These are phyloP conservation scores for Acer yangbiense DNA, from an alignment of 345 rosid genomes.

Conservation along the genomic window DNA sequence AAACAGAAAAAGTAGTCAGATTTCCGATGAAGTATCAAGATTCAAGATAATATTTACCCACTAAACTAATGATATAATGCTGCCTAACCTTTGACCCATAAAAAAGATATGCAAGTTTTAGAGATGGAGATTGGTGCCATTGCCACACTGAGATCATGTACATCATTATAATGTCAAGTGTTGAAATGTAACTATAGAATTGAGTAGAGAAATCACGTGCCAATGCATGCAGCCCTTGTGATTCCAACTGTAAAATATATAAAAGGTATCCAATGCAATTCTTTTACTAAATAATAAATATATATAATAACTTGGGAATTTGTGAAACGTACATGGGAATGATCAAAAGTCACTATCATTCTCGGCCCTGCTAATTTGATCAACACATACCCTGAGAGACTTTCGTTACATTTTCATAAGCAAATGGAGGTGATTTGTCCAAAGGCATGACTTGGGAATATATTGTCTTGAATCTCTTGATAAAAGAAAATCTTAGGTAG, in stretches of 20 bases:
- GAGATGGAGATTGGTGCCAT: slow-evolving; percentile 19
- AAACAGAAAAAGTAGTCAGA: neutral
- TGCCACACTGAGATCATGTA: neutral
- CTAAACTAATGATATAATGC: neutral
- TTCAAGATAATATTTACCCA: neutral
- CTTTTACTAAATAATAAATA: neutral
- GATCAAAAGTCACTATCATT: slow-evolving; percentile 11
- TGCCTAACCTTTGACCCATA: neutral
- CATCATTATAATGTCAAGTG: slow-evolving; percentile 5
- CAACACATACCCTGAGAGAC: neutral
- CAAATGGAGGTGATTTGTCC: neutral
- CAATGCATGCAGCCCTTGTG: neutral
- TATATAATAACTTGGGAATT: neutral
- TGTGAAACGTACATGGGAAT: slow-evolving; percentile 11
- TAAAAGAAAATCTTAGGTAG: too few species aligned
- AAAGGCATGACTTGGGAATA: neutral
- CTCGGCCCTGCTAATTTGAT: neutral
- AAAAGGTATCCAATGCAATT: slow-evolving; percentile 23
- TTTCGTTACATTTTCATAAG: neutral
- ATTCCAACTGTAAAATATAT: neutral
- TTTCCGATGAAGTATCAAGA: neutral
- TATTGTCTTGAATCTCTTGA: neutral
- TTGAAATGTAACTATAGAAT: slow-evolving; percentile 5
- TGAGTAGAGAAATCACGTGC: neutral
- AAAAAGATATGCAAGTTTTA: neutral